Evolutionary conservation across 2,329 filamentous ascomycete species (phyloP), one percentile per base, ranked within the genome.

Genomic region (Colletotrichum chrysophilum): DNA sequence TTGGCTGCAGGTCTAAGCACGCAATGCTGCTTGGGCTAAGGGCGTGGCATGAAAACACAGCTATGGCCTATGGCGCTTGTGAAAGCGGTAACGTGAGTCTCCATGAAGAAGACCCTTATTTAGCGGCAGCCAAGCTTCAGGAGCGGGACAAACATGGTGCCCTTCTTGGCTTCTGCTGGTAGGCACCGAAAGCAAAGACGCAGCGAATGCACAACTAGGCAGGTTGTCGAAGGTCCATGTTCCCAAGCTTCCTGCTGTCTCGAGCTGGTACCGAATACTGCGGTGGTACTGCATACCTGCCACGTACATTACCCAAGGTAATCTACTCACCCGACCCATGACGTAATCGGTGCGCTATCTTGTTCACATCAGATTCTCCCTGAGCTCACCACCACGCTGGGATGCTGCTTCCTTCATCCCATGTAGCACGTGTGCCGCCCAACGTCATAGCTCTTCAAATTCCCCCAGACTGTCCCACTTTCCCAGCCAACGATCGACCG

Each of bases 371-470:
- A 48, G n/a, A 21, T 48, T 13, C n/a, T 48, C 5, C 18, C 55
- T 32, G 18, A n/a, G 26, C 30, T 62, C n/a, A 21, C 28, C 58
- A 8, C 26, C 21, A 32, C 60, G 58, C 26, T 28, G 55, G 36
- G n/a, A 26, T 62, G 13, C 32, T 32, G 28, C 21, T 64, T 21
- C 30, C 30, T 38, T 14, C 58, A 28, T 61, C 58, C 14, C 21
- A 60, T 16, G 10, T 48, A 34, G 21, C 43, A 24, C 62, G 26
- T 30, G 21, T 61, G 18, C 28, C 21, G n/a, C 61, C 21, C n/a
- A 66, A 74, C 71, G 71, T 74, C 71, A 74, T 74, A 70, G 67
- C 68, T 62, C 21, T 52, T 13, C 18, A n/a, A 28, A 36, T 21
- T 36, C 38, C 71, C 69, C 70, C 30, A 26, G 24, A 34, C n/a